Conservation (phyloP, 441 rosid species). For the Brassica balearica region DNA sequence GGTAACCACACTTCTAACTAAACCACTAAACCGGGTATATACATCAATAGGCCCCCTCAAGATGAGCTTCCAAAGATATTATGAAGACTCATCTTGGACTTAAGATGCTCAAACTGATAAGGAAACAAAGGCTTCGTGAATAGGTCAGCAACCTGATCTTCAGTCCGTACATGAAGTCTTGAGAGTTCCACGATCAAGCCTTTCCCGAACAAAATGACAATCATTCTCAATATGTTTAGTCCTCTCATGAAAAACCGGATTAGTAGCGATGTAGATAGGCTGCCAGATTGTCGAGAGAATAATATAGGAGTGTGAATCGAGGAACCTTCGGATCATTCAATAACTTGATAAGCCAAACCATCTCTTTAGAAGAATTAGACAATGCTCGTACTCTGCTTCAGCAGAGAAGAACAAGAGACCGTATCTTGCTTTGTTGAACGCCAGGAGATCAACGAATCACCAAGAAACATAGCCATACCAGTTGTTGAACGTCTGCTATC, state of each 20-base stretch:
- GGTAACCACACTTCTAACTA: too few relatives aligned
- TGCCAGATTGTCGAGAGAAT: background rate
- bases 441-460: background rate
- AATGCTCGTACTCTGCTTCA: background rate
- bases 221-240: background rate
- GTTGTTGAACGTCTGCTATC: background rate
- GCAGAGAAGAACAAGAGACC: background rate
- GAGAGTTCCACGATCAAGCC: background rate
- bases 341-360: background rate
- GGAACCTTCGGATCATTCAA: background rate
- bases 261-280: background rate
- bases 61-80: too few relatives aligned
- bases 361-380: background rate
- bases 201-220: background rate
- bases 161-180: background rate
- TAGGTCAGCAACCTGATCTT: background rate
- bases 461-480: background rate
- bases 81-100: too few relatives aligned
- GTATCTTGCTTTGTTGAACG: background rate
- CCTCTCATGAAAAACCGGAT: background rate
- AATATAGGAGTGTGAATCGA: background rate
- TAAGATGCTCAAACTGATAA: background rate
- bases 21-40: too few relatives aligned
- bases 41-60: too few relatives aligned
- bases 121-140: background rate